Percentiles rank a stretch among this genome's conserved stretches.
Evolutionary conservation across 2,329 filamentous ascomycete species (phyloP).

Genomic region (Xylaria sp.): DNA sequence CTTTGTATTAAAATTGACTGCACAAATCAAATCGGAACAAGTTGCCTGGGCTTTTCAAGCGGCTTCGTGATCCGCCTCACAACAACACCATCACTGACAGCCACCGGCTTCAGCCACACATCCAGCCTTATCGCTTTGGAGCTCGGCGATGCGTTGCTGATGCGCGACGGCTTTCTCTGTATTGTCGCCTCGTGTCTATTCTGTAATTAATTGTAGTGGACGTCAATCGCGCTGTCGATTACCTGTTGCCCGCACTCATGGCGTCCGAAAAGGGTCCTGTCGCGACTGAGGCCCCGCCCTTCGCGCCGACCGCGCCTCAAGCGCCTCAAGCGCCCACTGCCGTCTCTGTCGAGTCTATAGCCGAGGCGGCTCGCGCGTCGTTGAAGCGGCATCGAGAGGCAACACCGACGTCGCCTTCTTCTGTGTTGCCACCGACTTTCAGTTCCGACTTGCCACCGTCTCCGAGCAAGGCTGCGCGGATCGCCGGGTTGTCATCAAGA

Average conservation of each 20-base stretch:
- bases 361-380: conserved; percentile 53
- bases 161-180: conserved; percentile 45
- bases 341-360: conserved; percentile 55
- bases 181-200: conserved; percentile 39
- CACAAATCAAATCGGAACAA: conserved; percentile 9
- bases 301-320: conserved; percentile 50
- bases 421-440: conserved; percentile 47
- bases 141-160: conserved; percentile 49
- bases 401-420: conserved; percentile 55
- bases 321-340: conserved; percentile 52
- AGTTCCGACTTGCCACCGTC: conserved; percentile 61
- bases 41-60: conserved; percentile 30
- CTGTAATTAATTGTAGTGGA: conserved; percentile 42
- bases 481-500: conserved; percentile 55
- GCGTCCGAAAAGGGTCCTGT: conserved; percentile 64
- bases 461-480: conserved; percentile 64
- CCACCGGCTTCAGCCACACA: conserved; percentile 52
- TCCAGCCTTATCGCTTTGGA: conserved; percentile 47
- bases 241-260: conserved; percentile 54
- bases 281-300: conserved; percentile 62
- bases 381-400: conserved; percentile 61
- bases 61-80: conserved; percentile 43
- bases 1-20: conserved; percentile 16
- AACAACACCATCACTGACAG: conserved; percentile 49
- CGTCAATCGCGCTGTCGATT: conserved; percentile 41